Evolutionary conservation across 148 eudicot genomes (phyloP), one percentile per base, ranked within the genome.

Genomic region (Fagopyrum homotropicum): DNA sequence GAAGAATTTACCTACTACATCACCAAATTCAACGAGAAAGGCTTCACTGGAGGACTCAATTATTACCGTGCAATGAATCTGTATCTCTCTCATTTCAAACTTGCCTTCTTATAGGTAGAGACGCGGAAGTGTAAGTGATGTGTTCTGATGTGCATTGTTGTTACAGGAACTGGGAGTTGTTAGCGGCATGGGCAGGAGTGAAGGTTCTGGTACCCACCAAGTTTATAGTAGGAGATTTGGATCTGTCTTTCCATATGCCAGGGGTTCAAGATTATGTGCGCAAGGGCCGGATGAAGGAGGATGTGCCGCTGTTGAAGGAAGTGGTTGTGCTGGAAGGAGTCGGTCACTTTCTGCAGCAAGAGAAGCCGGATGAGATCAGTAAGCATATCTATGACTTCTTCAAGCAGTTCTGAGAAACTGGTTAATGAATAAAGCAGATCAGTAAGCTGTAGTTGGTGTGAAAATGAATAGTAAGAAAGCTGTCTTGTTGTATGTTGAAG

Each of bases 231-330:
- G 92, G 92, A 8, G 90, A 86, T 73, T 74, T 83, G 60, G 92
- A 88, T 64, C 40, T 83, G 45, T 77, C 88, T 11, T 84, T 82
- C 43, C 76, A 79, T 54, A 80, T 79, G 43, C 85, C 82, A 1
- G 84, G 86, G 2, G 79, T 77, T 4, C 83, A 82, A 83, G 85
- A 86, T 66, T 85, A 83, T 52, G 77, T 88, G 1, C 81, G 76
- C 51, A 64, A 74, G 45, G 92, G 92, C 29, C 81, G 88, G n/a
- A 83, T 88, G 84, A 69, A 80, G 52, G 77, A 40, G 64, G 60
- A 68, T 51, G 92, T 88, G n/a, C 92, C 92, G 8, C 82, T 81
- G 29, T 75, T 88, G 80, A 79, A 88, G 78, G 92, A 88, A 47
- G 52, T 88, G 6, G 88, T 88, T 17, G 64, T 88, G 14, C 72